Base-by-base conservation (phyloP, 805 yeast genomes). In the Zygoascus ofunaensis region DNA sequence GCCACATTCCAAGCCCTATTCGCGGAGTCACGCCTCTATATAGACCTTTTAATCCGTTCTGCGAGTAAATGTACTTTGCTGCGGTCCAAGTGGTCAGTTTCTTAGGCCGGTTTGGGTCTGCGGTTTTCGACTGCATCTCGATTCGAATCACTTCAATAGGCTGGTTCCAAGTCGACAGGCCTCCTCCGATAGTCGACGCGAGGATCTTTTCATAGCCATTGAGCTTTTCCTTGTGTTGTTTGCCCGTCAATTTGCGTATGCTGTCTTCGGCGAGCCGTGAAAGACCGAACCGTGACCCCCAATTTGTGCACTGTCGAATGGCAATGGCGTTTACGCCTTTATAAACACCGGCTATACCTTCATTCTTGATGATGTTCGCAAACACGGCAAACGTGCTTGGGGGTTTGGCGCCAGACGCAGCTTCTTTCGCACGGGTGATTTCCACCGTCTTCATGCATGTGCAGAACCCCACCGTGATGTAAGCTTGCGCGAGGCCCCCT, bases 391-490 rank as follows among this genome's bases (percentile, higher is more conserved):
- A 82, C 1, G 95, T 77, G 15, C 94, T 75, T 55, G 80, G 81
- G 41, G 79, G 80, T 42, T 75, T 74, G 26, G 65, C 82, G 44
- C 95, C 96, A 2, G 70, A 57, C 4, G 71, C 71, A 22, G 76
- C 77, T 61, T 84, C 87, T 66, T 90, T 92, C 42, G 79, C 61
- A 59, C 97, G 77, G 14, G 98, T 92, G 67, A 92, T 92, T 65
- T 92, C 98, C 38, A 89, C 97, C 0, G 98, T 92, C 68, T 92
- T 92, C 97, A 92, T 92, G 69, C 97, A 90, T 1, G 98, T 92
- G 67, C 97, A 87, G 75, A 92, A 89, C 5, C 98, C 97, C 89
- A 90, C 69, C 4, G 97, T 87, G 51, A 87, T 72, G 60, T 92
- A 92, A 10, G 97, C 94, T 71, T 92, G 98, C 5, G 92, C 95